Base-by-base conservation (phyloP, 495 filamentous ascomycete genomes). In the Hypoxylon subgilvum region DNA sequence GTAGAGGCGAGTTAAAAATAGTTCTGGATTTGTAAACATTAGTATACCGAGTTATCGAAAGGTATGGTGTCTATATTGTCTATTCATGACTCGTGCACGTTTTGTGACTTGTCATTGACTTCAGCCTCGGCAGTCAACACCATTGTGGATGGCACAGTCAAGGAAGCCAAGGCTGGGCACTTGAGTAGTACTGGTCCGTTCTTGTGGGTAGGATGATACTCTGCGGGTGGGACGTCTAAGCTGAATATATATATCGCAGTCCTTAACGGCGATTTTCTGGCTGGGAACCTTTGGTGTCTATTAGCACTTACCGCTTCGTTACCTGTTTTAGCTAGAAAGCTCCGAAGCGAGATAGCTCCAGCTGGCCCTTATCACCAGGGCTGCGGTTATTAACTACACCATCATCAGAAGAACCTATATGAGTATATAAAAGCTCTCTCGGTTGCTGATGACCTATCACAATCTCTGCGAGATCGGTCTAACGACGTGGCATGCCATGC, bases 391-490 rank as follows among this genome's bases (percentile, higher is more conserved):
- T 16, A 17, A 21, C 38, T 28, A 39, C 48, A 36, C 19, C 35
- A 13, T 42, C n/a, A 18, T 34, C 19, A 3, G 9, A 46, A 52
- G 21, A 50, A 27, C 30, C 32, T 39, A 31, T 48, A 34, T 52
- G 42, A 45, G 23, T 23, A 27, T n/a, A 52, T 31, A 47, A n/a
- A n/a, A n/a, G n/a, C n/a, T n/a, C n/a, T 40, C 28, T 36, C 36
- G 6, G 25, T 40, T 54, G 39, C 25, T 35, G 44, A 49, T 50
- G 49, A 54, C 61, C 49, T 64, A 64, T 64, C 61, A 64, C 21
- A 58, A 45, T 40, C 43, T 64, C 44, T 58, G 61, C 61, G 61
- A 64, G 61, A 58, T 64, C 61, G 61, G 61, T 64, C 44, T 35
- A 61, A 30, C 51, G 54, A 54, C 49, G 49, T 64, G 49, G 43